Percentiles rank a stretch among this genome's conserved stretches.
phyloP scores from a whole-genome alignment of 208 protist genomes.

The Leishmania mexicana region DNA sequence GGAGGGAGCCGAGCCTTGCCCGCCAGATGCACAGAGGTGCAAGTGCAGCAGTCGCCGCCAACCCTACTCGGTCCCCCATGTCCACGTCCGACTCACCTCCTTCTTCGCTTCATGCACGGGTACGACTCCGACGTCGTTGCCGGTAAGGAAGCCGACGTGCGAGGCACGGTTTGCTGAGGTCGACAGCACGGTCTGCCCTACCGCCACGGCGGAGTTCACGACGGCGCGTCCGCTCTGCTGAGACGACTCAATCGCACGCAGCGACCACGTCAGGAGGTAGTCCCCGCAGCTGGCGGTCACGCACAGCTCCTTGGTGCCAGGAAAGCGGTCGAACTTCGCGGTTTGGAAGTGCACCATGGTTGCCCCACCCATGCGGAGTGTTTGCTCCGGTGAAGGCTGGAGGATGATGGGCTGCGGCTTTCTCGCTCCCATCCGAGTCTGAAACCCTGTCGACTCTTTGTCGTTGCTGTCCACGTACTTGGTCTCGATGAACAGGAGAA shows the following conservation, averaged over 20 bases:
- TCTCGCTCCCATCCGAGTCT: constrained; percentile 51
- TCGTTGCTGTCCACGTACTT: constrained; percentile 37
- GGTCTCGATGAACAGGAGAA: constrained; percentile 56
- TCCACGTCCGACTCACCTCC: constrained; percentile 30
- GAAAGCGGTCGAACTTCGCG: constrained; percentile 51
- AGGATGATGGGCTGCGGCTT: constrained; percentile 56
- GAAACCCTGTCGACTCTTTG: constrained; percentile 42
- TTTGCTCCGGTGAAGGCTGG: constrained; percentile 46
- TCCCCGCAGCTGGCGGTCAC: constrained; percentile 53
- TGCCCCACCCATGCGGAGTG: constrained; percentile 44
- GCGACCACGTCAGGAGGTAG: constrained; percentile 60
- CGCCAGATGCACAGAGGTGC: neutral
- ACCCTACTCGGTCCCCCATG: constrained; percentile 25
- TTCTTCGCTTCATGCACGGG: constrained; percentile 28
- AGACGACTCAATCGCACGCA: constrained; percentile 41
- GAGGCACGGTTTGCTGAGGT: constrained; percentile 33
- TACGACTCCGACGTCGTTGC: constrained; percentile 20
- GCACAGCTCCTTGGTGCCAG: constrained; percentile 38
- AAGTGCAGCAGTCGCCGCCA: neutral
- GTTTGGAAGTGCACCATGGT: constrained; percentile 40
- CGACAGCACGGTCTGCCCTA: constrained; percentile 32
- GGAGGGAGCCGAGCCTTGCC: neutral
- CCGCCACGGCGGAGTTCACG: constrained; percentile 23
- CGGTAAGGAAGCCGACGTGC: constrained; percentile 35
- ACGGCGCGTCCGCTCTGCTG: constrained; percentile 39